A percentile compares a stretch with the other conserved stretches of the same genome.
Conservation (phyloP, 2,329 filamentous ascomycete species). For the Xylariaceae sp. region DNA sequence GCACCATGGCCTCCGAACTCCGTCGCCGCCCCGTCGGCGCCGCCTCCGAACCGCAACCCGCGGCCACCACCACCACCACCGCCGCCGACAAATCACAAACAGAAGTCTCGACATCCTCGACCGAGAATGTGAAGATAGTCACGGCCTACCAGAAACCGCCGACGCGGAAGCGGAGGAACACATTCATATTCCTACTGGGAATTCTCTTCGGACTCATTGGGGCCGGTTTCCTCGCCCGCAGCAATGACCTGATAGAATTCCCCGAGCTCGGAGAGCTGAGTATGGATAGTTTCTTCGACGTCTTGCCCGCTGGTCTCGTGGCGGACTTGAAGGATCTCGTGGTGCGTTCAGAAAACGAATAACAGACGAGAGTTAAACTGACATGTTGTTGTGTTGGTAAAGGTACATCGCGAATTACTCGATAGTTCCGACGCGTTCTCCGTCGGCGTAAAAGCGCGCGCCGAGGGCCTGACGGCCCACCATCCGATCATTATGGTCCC, state of each 20-base stretch:
- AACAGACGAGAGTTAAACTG: not conserved
- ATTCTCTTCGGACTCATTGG: constrained; percentile 85
- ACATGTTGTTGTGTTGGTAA: constrained; percentile 42
- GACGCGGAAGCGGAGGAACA: constrained; percentile 66
- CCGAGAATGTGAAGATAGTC: constrained; percentile 40
- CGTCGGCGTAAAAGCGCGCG: constrained; percentile 74
- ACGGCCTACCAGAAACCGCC: constrained; percentile 39
- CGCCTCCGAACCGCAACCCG: constrained; percentile 25
- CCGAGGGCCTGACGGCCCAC: constrained; percentile 73
- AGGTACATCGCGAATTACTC: constrained; percentile 74
- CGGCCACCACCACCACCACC: constrained; percentile 23
- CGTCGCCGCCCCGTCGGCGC: constrained; percentile 28
- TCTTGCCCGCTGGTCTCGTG: constrained; percentile 77
- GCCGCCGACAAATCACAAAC: constrained; percentile 27
- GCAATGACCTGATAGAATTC: constrained; percentile 83
- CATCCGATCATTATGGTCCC: constrained; percentile 97
- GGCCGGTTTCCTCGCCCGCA: constrained; percentile 84
- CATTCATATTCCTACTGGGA: constrained; percentile 80
- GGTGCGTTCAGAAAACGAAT: constrained; percentile 43
- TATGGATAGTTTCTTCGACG: constrained; percentile 81
- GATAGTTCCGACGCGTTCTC: constrained; percentile 92
- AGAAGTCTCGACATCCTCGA: constrained; percentile 31
- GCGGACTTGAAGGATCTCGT: constrained; percentile 81
- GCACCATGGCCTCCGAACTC: constrained; percentile 30
- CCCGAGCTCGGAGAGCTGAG: constrained; percentile 66